These are phyloP conservation scores for Hsuehochloa calcarea DNA, from an alignment of 176 grass and related monocot species.

Conservation along the genomic window DNA sequence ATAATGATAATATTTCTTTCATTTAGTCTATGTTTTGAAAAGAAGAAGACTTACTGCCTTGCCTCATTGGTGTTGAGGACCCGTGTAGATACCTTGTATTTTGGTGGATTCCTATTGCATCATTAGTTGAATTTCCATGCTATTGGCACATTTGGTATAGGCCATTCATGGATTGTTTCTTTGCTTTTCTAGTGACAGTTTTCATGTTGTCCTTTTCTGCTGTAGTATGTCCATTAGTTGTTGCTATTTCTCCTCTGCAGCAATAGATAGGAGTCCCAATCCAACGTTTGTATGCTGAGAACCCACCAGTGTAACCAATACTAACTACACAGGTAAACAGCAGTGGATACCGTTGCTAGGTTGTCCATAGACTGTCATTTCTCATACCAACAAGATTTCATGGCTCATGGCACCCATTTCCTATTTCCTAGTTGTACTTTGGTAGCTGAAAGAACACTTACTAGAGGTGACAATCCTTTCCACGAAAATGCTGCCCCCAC, in stretches of 20 bases:
- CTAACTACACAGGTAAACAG: neutral
- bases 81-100: constrained; percentile 5
- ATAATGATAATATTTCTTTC: neutral
- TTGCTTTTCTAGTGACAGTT: neutral
- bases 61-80: neutral
- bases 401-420: neutral
- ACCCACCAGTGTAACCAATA: neutral
- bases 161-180: constrained; percentile 19
- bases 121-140: neutral
- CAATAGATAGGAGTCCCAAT: neutral
- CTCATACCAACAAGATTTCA: neutral
- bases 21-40: neutral
- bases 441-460: neutral
- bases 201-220: neutral
- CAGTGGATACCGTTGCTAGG: neutral
- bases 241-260: neutral
- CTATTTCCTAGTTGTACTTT: neutral
- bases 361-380: neutral
- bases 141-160: constrained; percentile 6
- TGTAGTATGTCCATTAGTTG: neutral
- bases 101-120: neutral
- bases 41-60: neutral
- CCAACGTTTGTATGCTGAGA: neutral
- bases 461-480: neutral
- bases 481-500: neutral